These are phyloP conservation scores for Santalum album DNA, from an alignment of 164 flowering plant species.

Conservation along the genomic window DNA sequence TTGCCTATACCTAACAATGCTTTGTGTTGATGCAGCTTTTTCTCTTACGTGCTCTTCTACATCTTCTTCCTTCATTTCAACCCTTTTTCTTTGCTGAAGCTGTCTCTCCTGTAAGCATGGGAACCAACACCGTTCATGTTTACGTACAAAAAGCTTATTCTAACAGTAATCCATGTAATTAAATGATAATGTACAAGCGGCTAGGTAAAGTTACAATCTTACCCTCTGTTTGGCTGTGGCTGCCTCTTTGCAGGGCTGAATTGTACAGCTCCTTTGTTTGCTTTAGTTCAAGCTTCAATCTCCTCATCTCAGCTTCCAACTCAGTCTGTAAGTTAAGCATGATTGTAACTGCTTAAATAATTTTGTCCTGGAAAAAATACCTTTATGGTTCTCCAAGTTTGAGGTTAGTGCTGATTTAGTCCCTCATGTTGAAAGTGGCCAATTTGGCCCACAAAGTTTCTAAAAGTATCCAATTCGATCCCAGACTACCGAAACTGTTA, in stretches of 20 bases:
- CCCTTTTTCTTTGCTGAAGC: slow-evolving; percentile 22
- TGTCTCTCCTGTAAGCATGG: too few species aligned
- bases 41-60: slow-evolving; percentile 21
- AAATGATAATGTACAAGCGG: background rate
- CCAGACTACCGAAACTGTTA: too few species aligned
- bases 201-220: slow-evolving; percentile 4
- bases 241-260: slow-evolving; percentile 28
- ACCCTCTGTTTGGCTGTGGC: slow-evolving; percentile 22
- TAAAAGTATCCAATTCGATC: too few species aligned
- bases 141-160: too few species aligned
- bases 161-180: background rate
- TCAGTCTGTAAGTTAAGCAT: slow-evolving; percentile 13
- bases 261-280: slow-evolving; percentile 31
- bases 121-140: too few species aligned
- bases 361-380: too few species aligned
- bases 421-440: too few species aligned
- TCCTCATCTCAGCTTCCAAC: slow-evolving; percentile 29
- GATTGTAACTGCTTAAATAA: background rate
- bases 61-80: slow-evolving; percentile 30
- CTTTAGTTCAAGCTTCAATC: slow-evolving; percentile 34
- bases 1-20: slow-evolving; percentile 23
- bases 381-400: too few species aligned
- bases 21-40: slow-evolving; percentile 8
- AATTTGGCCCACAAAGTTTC: too few species aligned
- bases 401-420: too few species aligned